These are phyloP conservation scores for Aphanomyces stellatus DNA, from an alignment of 352 stramenopile species.

Conservation along the genomic window DNA sequence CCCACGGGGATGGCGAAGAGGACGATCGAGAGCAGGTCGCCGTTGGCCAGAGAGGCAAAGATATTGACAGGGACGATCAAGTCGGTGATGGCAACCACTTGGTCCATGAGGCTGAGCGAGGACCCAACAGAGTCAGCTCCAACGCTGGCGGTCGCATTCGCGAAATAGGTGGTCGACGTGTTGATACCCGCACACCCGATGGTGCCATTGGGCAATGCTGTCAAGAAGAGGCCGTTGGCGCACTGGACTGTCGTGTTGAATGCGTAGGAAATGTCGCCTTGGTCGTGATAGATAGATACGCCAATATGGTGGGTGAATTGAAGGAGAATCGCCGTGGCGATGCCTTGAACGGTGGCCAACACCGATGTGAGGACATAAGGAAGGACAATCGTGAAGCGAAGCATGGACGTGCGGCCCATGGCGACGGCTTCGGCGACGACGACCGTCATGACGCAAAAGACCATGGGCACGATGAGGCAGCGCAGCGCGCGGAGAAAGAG, in stretches of 20 bases:
- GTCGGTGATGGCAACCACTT: conserved; percentile 58
- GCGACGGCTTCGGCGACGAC: conserved; percentile 50
- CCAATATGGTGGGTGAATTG: conserved; percentile 18
- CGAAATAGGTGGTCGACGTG: conserved; percentile 25
- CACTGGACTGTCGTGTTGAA: conserved; percentile 35
- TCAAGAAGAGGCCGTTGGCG: conserved; percentile 33
- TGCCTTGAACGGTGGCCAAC: conserved; percentile 34
- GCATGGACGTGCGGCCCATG: conserved; percentile 39
- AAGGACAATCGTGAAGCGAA: conserved; percentile 35
- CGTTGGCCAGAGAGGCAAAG: conserved; percentile 41
- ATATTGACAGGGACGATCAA: conserved; percentile 64
- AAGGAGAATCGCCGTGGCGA: conserved; percentile 35
- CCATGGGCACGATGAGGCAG: conserved; percentile 57
- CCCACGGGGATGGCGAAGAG: conserved; percentile 58
- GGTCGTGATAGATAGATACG: not conserved
- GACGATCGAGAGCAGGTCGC: conserved; percentile 56
- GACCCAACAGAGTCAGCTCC: conserved; percentile 28
- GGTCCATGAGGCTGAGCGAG: conserved; percentile 48
- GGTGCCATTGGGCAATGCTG: conserved; percentile 22
- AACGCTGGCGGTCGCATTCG: conserved; percentile 35
- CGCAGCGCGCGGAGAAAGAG: conserved; percentile 56
- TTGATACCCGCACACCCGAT: conserved; percentile 42
- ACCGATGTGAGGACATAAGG: conserved; percentile 43
- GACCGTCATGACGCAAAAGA: conserved; percentile 55
- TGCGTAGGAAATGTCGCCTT: not conserved